Conservation (phyloP, 1,139 yeast genomes). For the Diutina pseudorugosa region DNA sequence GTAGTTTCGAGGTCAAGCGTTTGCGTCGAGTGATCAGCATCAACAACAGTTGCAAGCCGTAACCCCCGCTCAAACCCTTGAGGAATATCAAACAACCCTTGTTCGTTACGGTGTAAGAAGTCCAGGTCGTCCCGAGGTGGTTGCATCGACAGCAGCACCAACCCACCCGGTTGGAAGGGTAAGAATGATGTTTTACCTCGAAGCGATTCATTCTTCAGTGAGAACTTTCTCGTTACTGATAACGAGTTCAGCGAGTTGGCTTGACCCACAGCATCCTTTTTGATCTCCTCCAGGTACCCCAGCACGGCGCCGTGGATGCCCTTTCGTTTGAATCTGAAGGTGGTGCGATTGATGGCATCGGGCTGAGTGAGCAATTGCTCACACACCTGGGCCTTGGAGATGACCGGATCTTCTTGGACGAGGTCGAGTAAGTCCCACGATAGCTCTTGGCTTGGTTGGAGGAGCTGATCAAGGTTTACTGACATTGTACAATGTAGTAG, state of each 20-base stretch:
- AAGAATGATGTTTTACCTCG: constrained; percentile 64
- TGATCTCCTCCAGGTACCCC: constrained; percentile 48
- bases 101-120: constrained; percentile 50
- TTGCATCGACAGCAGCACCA: constrained; percentile 20
- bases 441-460: constrained; percentile 34
- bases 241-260: constrained; percentile 58
- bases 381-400: constrained; percentile 19
- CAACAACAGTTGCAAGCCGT: constrained; percentile 10
- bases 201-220: constrained; percentile 48
- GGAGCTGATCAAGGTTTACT: background rate
- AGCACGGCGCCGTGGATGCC: constrained; percentile 67
- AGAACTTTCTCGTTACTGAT: constrained; percentile 57
- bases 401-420: constrained; percentile 32
- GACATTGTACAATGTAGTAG: too few species aligned
- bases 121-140: constrained; percentile 20
- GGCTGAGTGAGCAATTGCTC: constrained; percentile 40
- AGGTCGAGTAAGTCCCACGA: constrained; percentile 51
- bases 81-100: constrained; percentile 73
- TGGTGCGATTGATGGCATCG: constrained; percentile 39
- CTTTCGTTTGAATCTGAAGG: constrained; percentile 48
- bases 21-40: constrained; percentile 50
- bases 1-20: constrained; percentile 57
- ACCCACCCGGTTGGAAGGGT: constrained; percentile 93
- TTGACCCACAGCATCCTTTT: constrained; percentile 38
- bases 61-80: constrained; percentile 77